phyloP scores from a whole-genome alignment of 441 rosid species.

The California macrophylla region DNA sequence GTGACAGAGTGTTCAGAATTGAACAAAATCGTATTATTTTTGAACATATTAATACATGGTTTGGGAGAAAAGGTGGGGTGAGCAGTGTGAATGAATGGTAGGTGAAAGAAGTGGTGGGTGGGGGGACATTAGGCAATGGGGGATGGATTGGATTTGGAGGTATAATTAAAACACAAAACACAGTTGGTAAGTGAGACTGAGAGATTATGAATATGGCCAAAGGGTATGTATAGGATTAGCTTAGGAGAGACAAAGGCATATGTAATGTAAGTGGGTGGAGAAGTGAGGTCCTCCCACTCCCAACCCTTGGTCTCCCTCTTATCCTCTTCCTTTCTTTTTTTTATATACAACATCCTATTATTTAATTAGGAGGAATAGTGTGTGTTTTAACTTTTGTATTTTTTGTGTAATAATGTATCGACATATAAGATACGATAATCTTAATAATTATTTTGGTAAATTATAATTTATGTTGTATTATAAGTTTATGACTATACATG shows the following conservation, averaged over 20 bases:
- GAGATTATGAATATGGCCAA: not conserved
- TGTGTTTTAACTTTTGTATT: not conserved
- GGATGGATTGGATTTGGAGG: not conserved
- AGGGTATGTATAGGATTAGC: no score
- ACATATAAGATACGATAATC: not conserved
- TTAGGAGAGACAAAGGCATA: conserved; percentile 23
- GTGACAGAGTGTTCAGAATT: no score
- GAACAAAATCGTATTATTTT: not conserved
- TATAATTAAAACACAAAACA: no score
- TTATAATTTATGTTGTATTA: not conserved
- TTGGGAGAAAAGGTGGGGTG: not conserved
- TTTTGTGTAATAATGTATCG: not conserved
- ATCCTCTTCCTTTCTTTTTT: conserved; percentile 14
- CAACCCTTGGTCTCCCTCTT: conserved; percentile 30
- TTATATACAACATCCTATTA: not conserved
- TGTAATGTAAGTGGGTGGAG: conserved; percentile 22
- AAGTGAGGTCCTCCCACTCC: conserved; percentile 21
- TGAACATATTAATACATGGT: no score
- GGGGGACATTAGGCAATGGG: conserved; percentile 2
- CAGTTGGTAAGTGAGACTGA: not conserved
- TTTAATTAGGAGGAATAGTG: not conserved
- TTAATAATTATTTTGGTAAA: not conserved
- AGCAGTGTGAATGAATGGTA: not conserved
- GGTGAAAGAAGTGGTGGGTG: not conserved
- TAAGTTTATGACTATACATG: not conserved